These are phyloP conservation scores for Yamadazyma spencermartinsiae DNA, from an alignment of 1,139 yeast species.

Conservation along the genomic window DNA sequence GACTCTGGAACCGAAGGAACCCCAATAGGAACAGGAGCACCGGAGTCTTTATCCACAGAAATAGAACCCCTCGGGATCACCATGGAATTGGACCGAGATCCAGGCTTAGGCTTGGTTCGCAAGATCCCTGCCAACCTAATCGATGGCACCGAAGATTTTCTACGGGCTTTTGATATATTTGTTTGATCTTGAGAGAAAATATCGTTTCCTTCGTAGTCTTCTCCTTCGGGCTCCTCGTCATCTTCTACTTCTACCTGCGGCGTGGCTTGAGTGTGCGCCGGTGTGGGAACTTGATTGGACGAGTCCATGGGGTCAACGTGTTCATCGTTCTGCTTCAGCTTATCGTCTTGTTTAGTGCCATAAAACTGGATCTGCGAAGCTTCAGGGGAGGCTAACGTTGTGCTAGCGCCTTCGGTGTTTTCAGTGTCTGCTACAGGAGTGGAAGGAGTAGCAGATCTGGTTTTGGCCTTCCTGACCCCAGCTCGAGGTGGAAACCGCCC, in stretches of 20 bases:
- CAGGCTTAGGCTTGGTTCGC: constrained; percentile 33
- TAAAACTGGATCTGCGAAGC: no score
- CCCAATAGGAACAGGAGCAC: constrained; percentile 36
- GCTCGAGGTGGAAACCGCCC: constrained; percentile 42
- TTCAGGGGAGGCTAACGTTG: no score
- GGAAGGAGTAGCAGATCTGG: constrained; percentile 8
- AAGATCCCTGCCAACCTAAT: constrained; percentile 41
- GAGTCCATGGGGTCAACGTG: constrained; percentile 36
- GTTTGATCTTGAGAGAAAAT: constrained; percentile 20
- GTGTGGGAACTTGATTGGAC: no score
- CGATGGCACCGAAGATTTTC: constrained; percentile 34
- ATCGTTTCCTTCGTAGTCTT: constrained; percentile 33
- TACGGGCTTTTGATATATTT: constrained; percentile 14
- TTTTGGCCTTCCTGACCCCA: background rate
- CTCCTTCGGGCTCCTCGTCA: constrained; percentile 22
- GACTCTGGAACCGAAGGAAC: constrained; percentile 30
- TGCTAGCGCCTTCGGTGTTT: no score
- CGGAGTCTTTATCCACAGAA: constrained; percentile 12
- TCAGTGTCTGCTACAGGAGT: constrained; percentile 1
- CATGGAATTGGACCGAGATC: constrained; percentile 19
- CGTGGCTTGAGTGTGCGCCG: no score
- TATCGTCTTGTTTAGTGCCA: no score
- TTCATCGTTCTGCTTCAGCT: constrained; percentile 20
- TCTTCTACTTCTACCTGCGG: constrained; percentile 15
- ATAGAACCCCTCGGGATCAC: constrained; percentile 14